Evolutionary conservation across 371 early-diverging fungal species (phyloP).

Genomic region (Aphelidium insulamus): DNA sequence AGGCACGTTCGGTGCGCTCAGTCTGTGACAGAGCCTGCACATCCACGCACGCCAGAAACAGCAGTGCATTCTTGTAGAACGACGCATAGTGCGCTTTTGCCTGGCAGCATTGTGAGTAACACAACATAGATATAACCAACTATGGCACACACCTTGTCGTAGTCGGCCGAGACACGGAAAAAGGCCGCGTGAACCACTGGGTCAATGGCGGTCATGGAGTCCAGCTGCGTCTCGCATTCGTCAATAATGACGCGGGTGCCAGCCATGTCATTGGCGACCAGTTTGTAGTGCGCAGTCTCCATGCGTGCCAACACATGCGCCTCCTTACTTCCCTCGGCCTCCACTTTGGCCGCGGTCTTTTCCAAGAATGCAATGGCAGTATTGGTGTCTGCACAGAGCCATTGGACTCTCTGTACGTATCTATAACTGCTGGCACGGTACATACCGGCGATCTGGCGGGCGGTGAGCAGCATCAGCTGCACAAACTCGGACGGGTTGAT

Average conservation of each 20-base stretch:
- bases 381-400: not conserved
- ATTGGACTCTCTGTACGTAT: not conserved
- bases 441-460: conserved; percentile 46
- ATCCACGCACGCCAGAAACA: conserved; percentile 74
- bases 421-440: not conserved
- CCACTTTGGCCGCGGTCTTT: conserved; percentile 36
- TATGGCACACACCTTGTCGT: conserved; percentile 44
- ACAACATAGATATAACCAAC: not conserved
- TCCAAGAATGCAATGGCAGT: conserved; percentile 37
- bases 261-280: conserved; percentile 47
- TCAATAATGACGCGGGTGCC: conserved; percentile 60
- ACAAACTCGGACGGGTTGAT: conserved; percentile 83
- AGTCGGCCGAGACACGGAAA: conserved; percentile 84
- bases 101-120: conserved; percentile 8
- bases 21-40: conserved; percentile 42
- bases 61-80: conserved; percentile 81
- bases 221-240: conserved; percentile 58
- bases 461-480: conserved; percentile 46
- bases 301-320: conserved; percentile 65
- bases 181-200: conserved; percentile 76
- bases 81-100: conserved; percentile 73
- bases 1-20: conserved; percentile 66
- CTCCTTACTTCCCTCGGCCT: conserved; percentile 38
- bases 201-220: conserved; percentile 54
- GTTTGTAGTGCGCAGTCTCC: conserved; percentile 63